These are phyloP conservation scores for Fonsecaea nubica DNA, from an alignment of 2,329 filamentous ascomycete genomes.

Conservation along the genomic window DNA sequence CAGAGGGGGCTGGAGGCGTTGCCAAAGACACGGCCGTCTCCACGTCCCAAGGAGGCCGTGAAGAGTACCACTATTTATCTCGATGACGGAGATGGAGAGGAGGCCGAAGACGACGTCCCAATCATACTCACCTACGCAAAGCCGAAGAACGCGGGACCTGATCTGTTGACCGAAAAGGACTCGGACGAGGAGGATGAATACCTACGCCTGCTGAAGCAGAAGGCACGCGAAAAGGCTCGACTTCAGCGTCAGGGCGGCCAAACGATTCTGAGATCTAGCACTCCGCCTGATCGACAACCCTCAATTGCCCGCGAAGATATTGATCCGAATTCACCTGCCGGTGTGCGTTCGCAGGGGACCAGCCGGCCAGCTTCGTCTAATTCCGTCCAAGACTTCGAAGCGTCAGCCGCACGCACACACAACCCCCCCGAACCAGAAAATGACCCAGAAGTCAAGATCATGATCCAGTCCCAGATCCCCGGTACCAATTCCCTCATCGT, in stretches of 20 bases:
- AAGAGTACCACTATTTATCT: conserved; percentile 15
- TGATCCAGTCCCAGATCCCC: conserved; percentile 72
- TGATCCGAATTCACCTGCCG: conserved; percentile 12
- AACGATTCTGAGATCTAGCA: conserved; percentile 11
- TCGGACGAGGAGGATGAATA: conserved; percentile 47
- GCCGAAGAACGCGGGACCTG: not conserved
- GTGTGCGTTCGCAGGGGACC: conserved; percentile 7
- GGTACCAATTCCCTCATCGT: conserved; percentile 67
- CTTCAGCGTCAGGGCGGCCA: conserved; percentile 41
- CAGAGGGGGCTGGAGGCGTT: conserved; percentile 15
- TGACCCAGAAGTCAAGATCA: conserved; percentile 65
- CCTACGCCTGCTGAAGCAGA: conserved; percentile 50
- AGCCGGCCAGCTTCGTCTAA: conserved; percentile 25
- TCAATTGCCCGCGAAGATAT: conserved; percentile 1
- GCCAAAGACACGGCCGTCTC: not conserved
- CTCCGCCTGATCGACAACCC: conserved; percentile 8
- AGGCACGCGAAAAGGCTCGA: conserved; percentile 50
- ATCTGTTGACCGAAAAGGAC: conserved; percentile 29
- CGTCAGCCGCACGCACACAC: conserved; percentile 23
- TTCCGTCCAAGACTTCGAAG: conserved; percentile 11
- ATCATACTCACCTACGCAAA: conserved; percentile 22
- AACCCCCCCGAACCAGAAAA: conserved; percentile 30
- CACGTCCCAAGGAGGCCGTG: conserved; percentile 1
- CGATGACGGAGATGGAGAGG: conserved; percentile 26
- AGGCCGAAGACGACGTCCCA: conserved; percentile 26